Base-by-base conservation (phyloP, 352 stramenopile species). In the Globisporangium mamillatum region DNA sequence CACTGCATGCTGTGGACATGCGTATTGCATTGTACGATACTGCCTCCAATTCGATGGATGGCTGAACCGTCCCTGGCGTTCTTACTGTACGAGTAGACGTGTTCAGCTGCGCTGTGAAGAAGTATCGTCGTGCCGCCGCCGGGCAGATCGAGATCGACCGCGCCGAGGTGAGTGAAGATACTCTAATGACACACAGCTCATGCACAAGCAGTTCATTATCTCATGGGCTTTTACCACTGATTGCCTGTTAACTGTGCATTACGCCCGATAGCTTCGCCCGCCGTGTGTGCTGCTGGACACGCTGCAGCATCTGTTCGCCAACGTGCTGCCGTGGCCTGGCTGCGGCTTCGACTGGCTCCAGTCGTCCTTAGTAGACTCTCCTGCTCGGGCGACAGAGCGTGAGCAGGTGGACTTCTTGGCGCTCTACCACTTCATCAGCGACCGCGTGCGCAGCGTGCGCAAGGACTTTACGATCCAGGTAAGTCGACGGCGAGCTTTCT, bases 381-480 rank as follows among this genome's bases (percentile, higher is more conserved):
- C 25, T 16, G 9, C 25, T 2, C 32, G 29, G 20, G 52, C 38
- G 5, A 56, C 62, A 16, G 55, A 70, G 1, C 58, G 25, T 46
- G 60, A 63, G 59, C 46, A 62, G 32, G 41, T 41, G 29, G 55
- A 64, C 34, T 93, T 93, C 64, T 46, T 93, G 29, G 67, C 77
- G 16, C 60, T 90, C 24, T 93, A 93, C 63, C 78, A 93, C 64
- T 93, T 91, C 63, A 22, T 93, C 1, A 84, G 74, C 54, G 85
- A 93, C 69, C 80, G 85, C n/a, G 38, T 91, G 27, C 85, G 85
- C 14, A 88, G 81, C 41, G 77, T 93, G 14, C 81, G 85, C 44
- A 82, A 93, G 62, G 85, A 93, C 72, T 87, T 90, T 56, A 88
- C 78, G 4, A 64, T 93, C 5, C 84, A 92, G 78, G 81, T 88